Conservation (phyloP, 1,284 basidiomycete genomes). For the Fomitopsis pinicola region DNA sequence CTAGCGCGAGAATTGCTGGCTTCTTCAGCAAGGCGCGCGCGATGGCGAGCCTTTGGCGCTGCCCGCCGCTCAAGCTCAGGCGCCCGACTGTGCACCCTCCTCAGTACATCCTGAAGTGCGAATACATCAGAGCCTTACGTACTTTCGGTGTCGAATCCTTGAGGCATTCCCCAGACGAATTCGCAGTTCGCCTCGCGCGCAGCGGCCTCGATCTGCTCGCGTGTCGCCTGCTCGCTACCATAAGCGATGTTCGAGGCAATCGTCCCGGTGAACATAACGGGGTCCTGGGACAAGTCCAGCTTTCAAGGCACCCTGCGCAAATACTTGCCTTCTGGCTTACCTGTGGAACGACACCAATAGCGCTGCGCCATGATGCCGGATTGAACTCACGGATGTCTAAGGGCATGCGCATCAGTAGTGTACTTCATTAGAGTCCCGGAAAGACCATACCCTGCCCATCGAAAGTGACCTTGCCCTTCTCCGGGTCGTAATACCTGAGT, state of each 20-base stretch:
- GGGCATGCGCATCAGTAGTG: constrained; percentile 5
- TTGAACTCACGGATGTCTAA: constrained; percentile 82
- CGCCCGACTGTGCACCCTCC: constrained; percentile 52
- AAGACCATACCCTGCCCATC: constrained; percentile 71
- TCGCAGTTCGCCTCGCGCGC: constrained; percentile 93
- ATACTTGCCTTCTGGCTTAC: constrained; percentile 23
- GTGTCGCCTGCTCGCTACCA: constrained; percentile 70
- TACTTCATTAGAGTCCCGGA: neutral
- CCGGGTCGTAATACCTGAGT: constrained; percentile 91
- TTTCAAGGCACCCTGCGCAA: neutral
- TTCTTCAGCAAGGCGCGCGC: constrained; percentile 83
- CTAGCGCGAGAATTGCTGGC: constrained; percentile 76
- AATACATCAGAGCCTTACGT: constrained; percentile 31
- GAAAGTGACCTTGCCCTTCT: constrained; percentile 76
- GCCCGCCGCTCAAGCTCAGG: constrained; percentile 67
- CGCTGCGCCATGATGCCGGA: constrained; percentile 78
- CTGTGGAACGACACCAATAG: constrained; percentile 87
- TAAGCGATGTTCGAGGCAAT: constrained; percentile 94
- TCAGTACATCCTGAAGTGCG: constrained; percentile 29
- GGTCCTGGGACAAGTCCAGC: constrained; percentile 43
- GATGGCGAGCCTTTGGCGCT: constrained; percentile 66
- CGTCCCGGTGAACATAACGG: constrained; percentile 80
- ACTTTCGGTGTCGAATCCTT: constrained; percentile 79
- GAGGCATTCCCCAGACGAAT: constrained; percentile 89
- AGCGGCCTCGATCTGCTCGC: constrained; percentile 83